Base-by-base conservation (phyloP, 352 stramenopile genomes). In the Phytopythium kandeliae region DNA sequence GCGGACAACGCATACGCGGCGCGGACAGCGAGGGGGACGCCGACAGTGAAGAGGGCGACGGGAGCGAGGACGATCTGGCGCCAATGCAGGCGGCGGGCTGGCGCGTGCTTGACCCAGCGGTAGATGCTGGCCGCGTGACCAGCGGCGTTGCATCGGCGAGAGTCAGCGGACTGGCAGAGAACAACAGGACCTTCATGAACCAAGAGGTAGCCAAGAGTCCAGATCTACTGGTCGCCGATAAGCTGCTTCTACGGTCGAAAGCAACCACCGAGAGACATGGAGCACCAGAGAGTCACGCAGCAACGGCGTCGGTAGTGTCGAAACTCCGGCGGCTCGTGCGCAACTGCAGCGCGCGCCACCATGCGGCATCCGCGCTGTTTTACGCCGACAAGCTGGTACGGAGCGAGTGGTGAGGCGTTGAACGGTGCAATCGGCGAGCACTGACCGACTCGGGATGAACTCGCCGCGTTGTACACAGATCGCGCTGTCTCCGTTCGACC, bases 341-440 rank as follows among this genome's bases (percentile, higher is more conserved):
- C 17, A 68, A 60, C 41, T 89, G 71, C 57, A 55, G 67, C 10
- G 62, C 70, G 21, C 65, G 75, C 42, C 77, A 89, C 21, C 78
- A 89, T 38, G 56, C 69, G 21, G 46, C 48, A 0, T 67, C 76
- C 4, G 80, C 82, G 52, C 66, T 89, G 10, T 93, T 92, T 41
- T 91, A 90, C 54, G 74, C 80, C 3, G 82, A 93, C 49, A 93
- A 93, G 65, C 55, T 92, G 26, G 71, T 74, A 49, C 40, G 57
- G 67, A 22, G 31, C 22, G 4, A 22, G 13, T 5, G 4, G 6
- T 16, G 21, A n/a, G n/a, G n/a, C n/a, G n/a, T n/a, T n/a, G n/a
- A n/a, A n/a, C n/a, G n/a, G n/a, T n/a, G n/a, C n/a, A n/a, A n/a
- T n/a, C n/a, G 45, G 41, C 12, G 31, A 8, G 19, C 3, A 41